Evolutionary conservation across 2,329 filamentous ascomycete species (phyloP), one percentile per base, ranked within the genome.

Genomic region (Fusarium newnesense): DNA sequence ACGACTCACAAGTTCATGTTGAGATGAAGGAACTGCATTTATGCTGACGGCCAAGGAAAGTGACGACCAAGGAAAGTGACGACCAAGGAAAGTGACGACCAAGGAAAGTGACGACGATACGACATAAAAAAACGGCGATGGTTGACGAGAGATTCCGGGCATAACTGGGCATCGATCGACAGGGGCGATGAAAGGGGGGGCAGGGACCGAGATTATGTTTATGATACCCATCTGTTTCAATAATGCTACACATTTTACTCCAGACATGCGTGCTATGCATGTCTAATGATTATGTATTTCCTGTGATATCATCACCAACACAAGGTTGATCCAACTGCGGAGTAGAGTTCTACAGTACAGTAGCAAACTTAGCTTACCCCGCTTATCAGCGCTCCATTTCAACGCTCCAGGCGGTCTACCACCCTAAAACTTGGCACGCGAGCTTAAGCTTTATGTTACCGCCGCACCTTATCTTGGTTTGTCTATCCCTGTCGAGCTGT

Each of bases 401-500:
- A 15, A 18, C 57, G n/a, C 24, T 47, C 44, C 19, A 28, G 37
- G n/a, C 34, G 19, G 46, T 30, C 18, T 30, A 34, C 24, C n/a
- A 47, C 9, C 28, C 32, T 32, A 42, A 68, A 69, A 69, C 58
- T 69, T 68, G 68, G 69, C 69, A 72, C 39, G 19, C 34, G 57
- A 69, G 63, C 58, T 50, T 60, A 57, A 40, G 37, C 60, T 43
- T 64, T 28, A 21, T 49, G 52, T 28, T 39, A 32, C 26, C 49
- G 49, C 57, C 68, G 61, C 64, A 70, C 58, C 69, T 73, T 76
- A 76, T 74, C 69, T 70, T 52, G 66, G 46, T 24, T 12, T 47
- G 32, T 43, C 28, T 9, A 50, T 59, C 44, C 52, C 60, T 67
- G 30, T 11, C 30, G 30, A 42, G 44, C 34, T 40, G 21, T 34